phyloP scores from a whole-genome alignment of 2,329 filamentous ascomycete genomes.

The Xylariaceae sp. region DNA sequence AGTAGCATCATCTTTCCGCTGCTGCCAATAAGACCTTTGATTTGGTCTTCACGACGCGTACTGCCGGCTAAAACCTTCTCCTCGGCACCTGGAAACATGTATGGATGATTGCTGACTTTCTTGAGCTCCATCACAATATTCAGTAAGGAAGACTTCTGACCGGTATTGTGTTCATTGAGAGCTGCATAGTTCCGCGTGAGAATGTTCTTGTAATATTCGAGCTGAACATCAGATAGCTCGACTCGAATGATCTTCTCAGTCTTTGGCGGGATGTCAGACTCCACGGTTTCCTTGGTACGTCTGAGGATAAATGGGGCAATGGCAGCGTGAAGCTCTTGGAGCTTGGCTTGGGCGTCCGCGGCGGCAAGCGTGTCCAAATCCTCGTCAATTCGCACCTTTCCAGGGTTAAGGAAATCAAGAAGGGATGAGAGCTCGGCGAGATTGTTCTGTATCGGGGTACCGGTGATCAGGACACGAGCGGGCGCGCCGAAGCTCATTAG shows the following conservation, averaged over 20 bases:
- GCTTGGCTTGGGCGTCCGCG: slow-evolving; percentile 77
- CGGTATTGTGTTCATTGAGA: slow-evolving; percentile 81
- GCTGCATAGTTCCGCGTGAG: slow-evolving; percentile 94
- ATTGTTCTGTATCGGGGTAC: slow-evolving; percentile 96
- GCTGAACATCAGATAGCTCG: slow-evolving; percentile 89
- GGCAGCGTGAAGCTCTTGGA: slow-evolving; percentile 75
- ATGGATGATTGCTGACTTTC: slow-evolving; percentile 97
- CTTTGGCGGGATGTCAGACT: slow-evolving; percentile 92
- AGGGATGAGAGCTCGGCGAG: slow-evolving; percentile 86
- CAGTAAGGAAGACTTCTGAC: slow-evolving; percentile 88
- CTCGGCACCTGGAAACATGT: slow-evolving; percentile 94
- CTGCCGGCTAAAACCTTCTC: slow-evolving; percentile 80
- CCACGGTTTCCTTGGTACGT: slow-evolving; percentile 94
- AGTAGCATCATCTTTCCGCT: slow-evolving; percentile 99
- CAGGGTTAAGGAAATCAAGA: slow-evolving; percentile 96
- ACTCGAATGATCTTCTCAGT: slow-evolving; percentile 99
- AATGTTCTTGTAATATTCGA: slow-evolving; percentile 99
- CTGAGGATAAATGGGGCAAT: slow-evolving; percentile 94
- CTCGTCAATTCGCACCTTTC: slow-evolving; percentile 82
- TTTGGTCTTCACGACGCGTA: slow-evolving; percentile 76
- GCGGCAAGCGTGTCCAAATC: slow-evolving; percentile 77
- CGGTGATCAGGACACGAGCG: slow-evolving; percentile 87
- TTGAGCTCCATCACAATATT: slow-evolving; percentile 99
- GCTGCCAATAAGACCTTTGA: slow-evolving; percentile 90
- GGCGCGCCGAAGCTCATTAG: slow-evolving; percentile 82